Base-by-base conservation (phyloP, 164 flowering plant species). In the Nymphaea colorata region DNA sequence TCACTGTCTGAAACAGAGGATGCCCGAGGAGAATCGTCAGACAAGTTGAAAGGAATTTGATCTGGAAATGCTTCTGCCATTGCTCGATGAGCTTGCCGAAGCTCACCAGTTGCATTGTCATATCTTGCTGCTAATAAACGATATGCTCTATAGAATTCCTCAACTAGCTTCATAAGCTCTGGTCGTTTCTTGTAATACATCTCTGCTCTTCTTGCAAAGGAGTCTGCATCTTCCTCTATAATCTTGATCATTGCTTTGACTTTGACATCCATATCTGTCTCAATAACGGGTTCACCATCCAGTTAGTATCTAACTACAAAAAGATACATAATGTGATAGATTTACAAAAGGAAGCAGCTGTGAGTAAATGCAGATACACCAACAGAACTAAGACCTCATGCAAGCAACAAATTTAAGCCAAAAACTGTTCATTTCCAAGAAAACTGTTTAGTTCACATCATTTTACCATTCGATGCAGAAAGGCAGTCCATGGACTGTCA, bases 111-210 rank as follows among this genome's bases (percentile, higher is more conserved):
- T 61, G 89, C 91, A 76, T 90, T 89, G 75, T 93, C 89, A 71
- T 93, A 93, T 77, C 95, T 81, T 77, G 88, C 98, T 69, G 98
- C 98, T 68, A 93, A 80, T n/a, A 96, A 93, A 74, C 96, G 93
- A 68, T 93, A 93, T 41, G 92, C 94, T 62, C 96, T 77, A 75
- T 90, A 93, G 72, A 93, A 88, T 64, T 89, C 98, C 79, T 93
- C 96, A 11, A 93, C 96, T 77, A 90, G 70, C 74, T 88, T 88
- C 91, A 93, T 90, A 47, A 93, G 87, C 82, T 90, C 96, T 16
- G 98, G 98, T 0, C 98, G 88, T 72, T 89, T 89, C 75, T 85
- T 86, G 79, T 90, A 93, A 84, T 93, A 93, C 98, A 93, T 90
- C 71, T 93, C 98, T 16, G 96, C 98, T 75, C 96, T 87, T 69